Evolutionary conservation across 345 rosid species (phyloP), one percentile per base, ranked within the genome.

Genomic region (sweet orange (Citrus sinensis)): DNA sequence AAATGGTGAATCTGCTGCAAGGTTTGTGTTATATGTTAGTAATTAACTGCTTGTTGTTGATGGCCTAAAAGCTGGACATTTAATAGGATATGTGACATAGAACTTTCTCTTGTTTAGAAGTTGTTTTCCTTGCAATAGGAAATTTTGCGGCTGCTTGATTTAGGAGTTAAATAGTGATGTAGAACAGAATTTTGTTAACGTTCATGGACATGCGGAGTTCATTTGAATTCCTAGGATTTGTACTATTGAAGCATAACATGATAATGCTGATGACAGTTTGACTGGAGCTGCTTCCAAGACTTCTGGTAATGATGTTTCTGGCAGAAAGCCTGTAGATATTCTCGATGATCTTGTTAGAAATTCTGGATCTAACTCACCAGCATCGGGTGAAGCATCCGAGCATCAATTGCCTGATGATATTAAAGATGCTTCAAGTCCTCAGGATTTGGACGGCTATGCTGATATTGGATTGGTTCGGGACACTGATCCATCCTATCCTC

Each of bases 281-380:
- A 77, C 90, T 19, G 85, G 59, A 73, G 76, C 89, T 40, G 84
- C 77, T 75, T 82, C 83, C 4, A 87, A 87, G 78, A 81, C 87
- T 73, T 83, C 87, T n/a, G 54, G 84, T 25, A 83, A 86, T 76
- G 85, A 83, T 58, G 73, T 84, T 62, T 82, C 86, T 67, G 89
- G 78, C 66, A 73, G 76, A 81, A 86, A 87, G 83, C 85, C 88
- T 22, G 85, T 69, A 22, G 92, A 88, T 74, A 73, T 77, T 74
- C 78, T 84, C 37, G 92, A 91, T 54, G 91, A 87, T 75, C 83
- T 81, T 73, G 87, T 81, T 70, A 83, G 86, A 91, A 81, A 82
- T 78, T 88, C 94, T 37, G 89, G 82, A 58, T 86, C 93, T 58
- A 87, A 77, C 78, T 92, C 97, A 72, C 89, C 94, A 9, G 76